Evolutionary conservation across 116 monocot genomes (phyloP).

Genomic region (Cymodocea nodosa): DNA sequence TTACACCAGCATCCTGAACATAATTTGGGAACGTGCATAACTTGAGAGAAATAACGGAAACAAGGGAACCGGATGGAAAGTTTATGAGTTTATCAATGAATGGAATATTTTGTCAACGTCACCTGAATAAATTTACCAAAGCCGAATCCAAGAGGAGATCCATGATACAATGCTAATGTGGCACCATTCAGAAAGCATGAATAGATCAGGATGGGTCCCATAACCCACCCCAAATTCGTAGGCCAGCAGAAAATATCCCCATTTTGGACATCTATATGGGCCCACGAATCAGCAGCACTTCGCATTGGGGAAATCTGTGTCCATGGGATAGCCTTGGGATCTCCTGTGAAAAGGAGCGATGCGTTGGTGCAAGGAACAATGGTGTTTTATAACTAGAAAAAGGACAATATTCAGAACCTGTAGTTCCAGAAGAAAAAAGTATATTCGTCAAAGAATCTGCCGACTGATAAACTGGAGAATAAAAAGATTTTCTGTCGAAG

Average conservation of each 20-base stretch:
- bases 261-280: conserved; percentile 52
- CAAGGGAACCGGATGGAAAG: background rate
- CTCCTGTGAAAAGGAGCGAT: conserved; percentile 28
- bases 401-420: conserved; percentile 28
- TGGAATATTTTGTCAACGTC: background rate
- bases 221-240: conserved; percentile 90
- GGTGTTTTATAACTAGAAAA: background rate
- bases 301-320: conserved; percentile 79
- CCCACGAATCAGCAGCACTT: conserved; percentile 76
- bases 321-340: conserved; percentile 97
- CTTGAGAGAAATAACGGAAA: background rate
- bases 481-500: conserved; percentile 29
- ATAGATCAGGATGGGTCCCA: conserved; percentile 68
- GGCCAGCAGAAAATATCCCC: conserved; percentile 83
- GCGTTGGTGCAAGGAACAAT: background rate
- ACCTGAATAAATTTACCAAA: conserved; percentile 98
- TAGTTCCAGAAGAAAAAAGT: conserved; percentile 95
- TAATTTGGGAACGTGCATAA: conserved; percentile 2
- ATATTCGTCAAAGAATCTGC: conserved; percentile 61
- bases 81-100: background rate
- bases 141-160: conserved; percentile 70
- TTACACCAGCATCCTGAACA: conserved; percentile 77
- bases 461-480: conserved; percentile 52
- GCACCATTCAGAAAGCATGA: conserved; percentile 68
- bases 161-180: conserved; percentile 79